Base-by-base conservation (phyloP, 176 grass and related monocot genomes). In the Olyra latifolia region DNA sequence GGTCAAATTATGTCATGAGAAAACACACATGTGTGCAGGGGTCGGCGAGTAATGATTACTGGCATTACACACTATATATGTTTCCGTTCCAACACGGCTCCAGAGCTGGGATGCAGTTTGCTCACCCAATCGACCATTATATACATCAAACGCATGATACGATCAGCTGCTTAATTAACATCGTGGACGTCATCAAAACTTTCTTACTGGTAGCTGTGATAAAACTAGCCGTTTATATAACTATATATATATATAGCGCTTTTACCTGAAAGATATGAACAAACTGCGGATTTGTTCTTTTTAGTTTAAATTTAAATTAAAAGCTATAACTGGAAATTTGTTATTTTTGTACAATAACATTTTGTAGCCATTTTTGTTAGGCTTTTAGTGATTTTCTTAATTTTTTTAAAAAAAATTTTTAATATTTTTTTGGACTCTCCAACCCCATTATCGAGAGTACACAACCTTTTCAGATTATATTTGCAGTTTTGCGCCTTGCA, bases 11-110 rank as follows among this genome's bases (percentile, higher is more conserved):
- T 50, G 48, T 65, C 44, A 14, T 19, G 77, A 43, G 61, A 25
- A 25, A 53, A 27, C 32, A 55, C 30, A 56, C 63, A 67, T 68
- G 63, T 68, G 63, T 80, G 62, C 25, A 23, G 28, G 19, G 74
- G 56, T 65, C 27, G 30, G 13, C 32, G 48, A 55, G 35, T 44
- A 19, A 68, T 80, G 49, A 57, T 56, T n/a, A 55, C 49, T 15
- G 38, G 16, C 13, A 30, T 44, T 48, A 28, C 17, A 50, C 29
- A 79, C n/a, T 17, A 12, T 67, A 29, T 4, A 35, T 35, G 32
- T 35, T 2, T n/a, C n/a, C n/a, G 32, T 52, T 41, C 32, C n/a
- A 41, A 41, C 16, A 59, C n/a, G 32, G 54, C 6, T 43, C 53
- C 4, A 43, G 17, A 5, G 20, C 30, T 42, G 53, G 20, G 15